Conservation (phyloP, 2,329 filamentous ascomycete genomes). For the Didymellaceae sp. region DNA sequence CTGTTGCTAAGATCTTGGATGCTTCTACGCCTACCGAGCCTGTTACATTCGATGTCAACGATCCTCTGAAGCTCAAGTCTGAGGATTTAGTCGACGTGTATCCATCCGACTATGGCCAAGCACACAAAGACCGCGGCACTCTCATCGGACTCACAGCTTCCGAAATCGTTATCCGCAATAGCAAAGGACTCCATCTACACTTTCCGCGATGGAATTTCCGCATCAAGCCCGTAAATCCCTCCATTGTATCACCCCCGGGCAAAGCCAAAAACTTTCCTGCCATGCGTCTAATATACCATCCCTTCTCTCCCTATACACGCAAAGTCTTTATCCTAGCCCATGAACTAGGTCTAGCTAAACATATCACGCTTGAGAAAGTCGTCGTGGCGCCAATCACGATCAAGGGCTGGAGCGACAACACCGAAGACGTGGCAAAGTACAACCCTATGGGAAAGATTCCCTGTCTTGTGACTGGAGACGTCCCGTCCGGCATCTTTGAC, state of each 20-base stretch:
- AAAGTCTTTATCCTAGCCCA: slow-evolving; percentile 41
- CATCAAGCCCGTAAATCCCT: slow-evolving; percentile 21
- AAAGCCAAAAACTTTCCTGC: slow-evolving; percentile 18
- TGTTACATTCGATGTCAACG: slow-evolving; percentile 56
- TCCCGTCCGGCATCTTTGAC: slow-evolving; percentile 38
- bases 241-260: not conserved
- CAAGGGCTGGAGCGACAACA: slow-evolving; percentile 42
- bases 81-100: slow-evolving; percentile 60
- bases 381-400: slow-evolving; percentile 39
- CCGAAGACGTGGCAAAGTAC: slow-evolving; percentile 30
- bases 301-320: slow-evolving; percentile 33
- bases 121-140: slow-evolving; percentile 36
- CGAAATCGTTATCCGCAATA: slow-evolving; percentile 40
- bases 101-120: slow-evolving; percentile 42
- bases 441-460: slow-evolving; percentile 44
- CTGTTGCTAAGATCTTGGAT: slow-evolving; percentile 56
- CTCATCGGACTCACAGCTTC: slow-evolving; percentile 36
- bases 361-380: slow-evolving; percentile 38
- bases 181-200: slow-evolving; percentile 39
- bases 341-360: slow-evolving; percentile 31
- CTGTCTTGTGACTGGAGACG: slow-evolving; percentile 32
- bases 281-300: slow-evolving; percentile 44
- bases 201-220: slow-evolving; percentile 51
- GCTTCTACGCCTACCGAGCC: slow-evolving; percentile 51
- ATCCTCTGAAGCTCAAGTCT: slow-evolving; percentile 60